Evolutionary conservation across 164 flowering plant species (phyloP).

Genomic region (Chimonanthus praecox): DNA sequence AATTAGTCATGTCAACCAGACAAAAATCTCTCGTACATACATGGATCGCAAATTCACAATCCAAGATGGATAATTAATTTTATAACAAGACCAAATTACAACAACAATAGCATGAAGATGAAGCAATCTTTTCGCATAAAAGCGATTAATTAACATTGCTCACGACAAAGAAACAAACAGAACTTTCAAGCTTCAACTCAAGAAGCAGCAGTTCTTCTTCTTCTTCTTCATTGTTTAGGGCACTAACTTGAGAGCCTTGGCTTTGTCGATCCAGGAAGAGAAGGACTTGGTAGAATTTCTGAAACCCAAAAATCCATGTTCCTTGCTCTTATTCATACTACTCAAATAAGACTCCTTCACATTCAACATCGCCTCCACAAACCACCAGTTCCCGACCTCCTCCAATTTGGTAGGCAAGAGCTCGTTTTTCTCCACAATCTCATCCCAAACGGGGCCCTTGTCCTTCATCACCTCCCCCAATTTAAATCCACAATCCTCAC

Average conservation of each 20-base stretch:
- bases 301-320: slow-evolving; percentile 80
- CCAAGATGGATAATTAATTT: too few relatives aligned
- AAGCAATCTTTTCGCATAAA: too few relatives aligned
- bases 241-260: slow-evolving; percentile 50
- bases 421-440: slow-evolving; percentile 61
- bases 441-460: slow-evolving; percentile 63
- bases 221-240: slow-evolving; percentile 24
- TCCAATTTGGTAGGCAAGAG: slow-evolving; percentile 43
- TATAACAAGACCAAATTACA: too few relatives aligned
- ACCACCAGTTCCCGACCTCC: slow-evolving; percentile 69
- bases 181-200: too few relatives aligned
- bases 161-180: too few relatives aligned
- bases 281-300: slow-evolving; percentile 56
- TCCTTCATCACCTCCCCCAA: slow-evolving; percentile 64
- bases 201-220: too few relatives aligned
- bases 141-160: too few relatives aligned
- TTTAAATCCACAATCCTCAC: slow-evolving; percentile 13
- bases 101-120: too few relatives aligned
- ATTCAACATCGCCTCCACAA: slow-evolving; percentile 36
- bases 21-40: too few relatives aligned
- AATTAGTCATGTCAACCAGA: too few relatives aligned
- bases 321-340: slow-evolving; percentile 80
- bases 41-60: too few relatives aligned
- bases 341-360: slow-evolving; percentile 15
- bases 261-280: slow-evolving; percentile 62